Evolutionary conservation across 306 rosid species (phyloP), one percentile per base, ranked within the genome.

Genomic region (Dalbergia cochinchinensis): DNA sequence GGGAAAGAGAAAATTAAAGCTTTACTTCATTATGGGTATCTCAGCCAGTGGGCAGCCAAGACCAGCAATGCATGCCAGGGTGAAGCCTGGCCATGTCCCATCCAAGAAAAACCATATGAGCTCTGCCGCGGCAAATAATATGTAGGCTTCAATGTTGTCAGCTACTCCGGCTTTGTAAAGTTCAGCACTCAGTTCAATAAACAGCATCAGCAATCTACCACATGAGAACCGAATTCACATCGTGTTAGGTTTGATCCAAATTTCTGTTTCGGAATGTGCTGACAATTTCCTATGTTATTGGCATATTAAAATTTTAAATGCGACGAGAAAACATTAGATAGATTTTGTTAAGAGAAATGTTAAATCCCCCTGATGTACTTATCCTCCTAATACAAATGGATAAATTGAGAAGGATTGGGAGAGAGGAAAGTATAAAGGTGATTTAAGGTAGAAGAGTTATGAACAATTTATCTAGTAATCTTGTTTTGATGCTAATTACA

Each of bases 111-210:
- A 76, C 98, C 98, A 92, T 48, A 91, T n/a, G 2, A 91, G 82
- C 86, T 94, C 98, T 47, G 97, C 97, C 11, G 77, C 91, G 3
- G 85, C 97, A 74, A 92, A 94, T 18, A 94, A 73, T 48, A 89
- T n/a, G 80, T 92, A 91, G 26, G 94, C 93, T 73, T 91, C 97
- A 9, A 69, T 55, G 63, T 92, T 92, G 78, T 83, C 90, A 41
- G 92, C 89, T 11, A 89, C 78, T 72, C 97, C 97, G 8, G 89
- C 91, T 79, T 94, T 91, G 87, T 94, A 94, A 78, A 92, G 74
- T 86, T 91, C 97, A 18, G 97, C 94, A 80, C 97, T 94, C 88
- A 87, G 26, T 73, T 89, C 98, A 71, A 89, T 84, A 71, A 94
- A 92, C 65, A 91, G 34, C 63, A 73, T 87, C 82, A 92, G 48